phyloP scores from a whole-genome alignment of 768 basidiomycete genomes.

The Daedalea quercina region DNA sequence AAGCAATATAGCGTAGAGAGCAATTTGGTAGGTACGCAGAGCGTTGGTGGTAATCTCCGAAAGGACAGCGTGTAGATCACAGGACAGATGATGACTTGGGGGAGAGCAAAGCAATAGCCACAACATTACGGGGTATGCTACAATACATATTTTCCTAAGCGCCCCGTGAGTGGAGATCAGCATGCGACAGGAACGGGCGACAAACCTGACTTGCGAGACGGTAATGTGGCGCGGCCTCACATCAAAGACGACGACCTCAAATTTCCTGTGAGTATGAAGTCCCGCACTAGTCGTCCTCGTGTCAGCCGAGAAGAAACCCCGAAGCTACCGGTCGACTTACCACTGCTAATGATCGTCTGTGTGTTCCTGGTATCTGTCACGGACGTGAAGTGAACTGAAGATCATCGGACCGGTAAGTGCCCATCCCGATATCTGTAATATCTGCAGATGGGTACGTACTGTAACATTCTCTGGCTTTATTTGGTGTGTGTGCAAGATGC shows the following conservation, averaged over 20 bases:
- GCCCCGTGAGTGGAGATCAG: background rate
- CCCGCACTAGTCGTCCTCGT: conserved; percentile 15
- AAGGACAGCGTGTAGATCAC: background rate
- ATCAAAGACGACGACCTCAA: conserved; percentile 22
- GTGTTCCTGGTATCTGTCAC: conserved; percentile 79
- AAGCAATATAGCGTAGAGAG: background rate
- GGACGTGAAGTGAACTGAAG: conserved; percentile 67
- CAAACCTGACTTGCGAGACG: background rate
- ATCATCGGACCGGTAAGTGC: background rate
- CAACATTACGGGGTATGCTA: background rate
- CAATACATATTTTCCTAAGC: background rate
- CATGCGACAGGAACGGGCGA: background rate
- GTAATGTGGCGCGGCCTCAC: conserved; percentile 6
- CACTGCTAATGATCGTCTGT: conserved; percentile 64
- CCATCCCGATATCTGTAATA: background rate
- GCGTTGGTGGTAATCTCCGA: too few relatives aligned
- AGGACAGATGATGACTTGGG: background rate
- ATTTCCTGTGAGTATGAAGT: conserved; percentile 25
- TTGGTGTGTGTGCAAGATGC: conserved; percentile 61
- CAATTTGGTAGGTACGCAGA: background rate
- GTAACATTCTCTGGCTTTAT: conserved; percentile 66
- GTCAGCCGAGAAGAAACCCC: background rate
- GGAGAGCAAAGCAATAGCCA: background rate
- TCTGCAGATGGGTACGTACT: conserved; percentile 36
- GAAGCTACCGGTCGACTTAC: conserved; percentile 32